These are phyloP conservation scores for Auricularia auricula-judae DNA, from an alignment of 768 basidiomycete genomes.

Conservation along the genomic window DNA sequence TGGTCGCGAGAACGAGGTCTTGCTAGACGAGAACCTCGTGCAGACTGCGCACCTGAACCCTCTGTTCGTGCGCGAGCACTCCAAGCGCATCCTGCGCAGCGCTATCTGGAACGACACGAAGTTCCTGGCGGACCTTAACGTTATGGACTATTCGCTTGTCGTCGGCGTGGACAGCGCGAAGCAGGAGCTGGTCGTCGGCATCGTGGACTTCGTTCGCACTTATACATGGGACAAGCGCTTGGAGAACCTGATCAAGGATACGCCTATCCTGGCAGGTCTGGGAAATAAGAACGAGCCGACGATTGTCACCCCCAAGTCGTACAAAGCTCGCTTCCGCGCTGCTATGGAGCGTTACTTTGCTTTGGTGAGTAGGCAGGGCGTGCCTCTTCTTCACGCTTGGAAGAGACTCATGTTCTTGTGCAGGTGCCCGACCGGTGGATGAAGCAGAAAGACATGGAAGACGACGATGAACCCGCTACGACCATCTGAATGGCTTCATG, in stretches of 20 bases:
- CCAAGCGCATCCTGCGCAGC: constrained; percentile 82
- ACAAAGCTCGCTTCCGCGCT: constrained; percentile 74
- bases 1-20: constrained; percentile 82
- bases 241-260: constrained; percentile 97
- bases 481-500: no score
- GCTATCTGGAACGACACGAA: constrained; percentile 93
- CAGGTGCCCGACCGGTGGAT: constrained; percentile 87
- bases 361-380: constrained; percentile 36
- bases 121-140: constrained; percentile 87
- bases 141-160: constrained; percentile 96
- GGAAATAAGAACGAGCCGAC: constrained; percentile 84
- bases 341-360: constrained; percentile 90
- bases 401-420: constrained; percentile 4
- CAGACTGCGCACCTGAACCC: constrained; percentile 78
- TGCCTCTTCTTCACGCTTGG: background rate
- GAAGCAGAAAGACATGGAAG: constrained; percentile 38
- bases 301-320: constrained; percentile 92
- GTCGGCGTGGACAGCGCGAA: constrained; percentile 87
- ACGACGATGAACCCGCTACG: background rate
- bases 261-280: constrained; percentile 71
- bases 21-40: constrained; percentile 93
- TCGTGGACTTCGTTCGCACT: constrained; percentile 92
- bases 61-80: constrained; percentile 93
- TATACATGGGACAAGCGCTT: constrained; percentile 99
- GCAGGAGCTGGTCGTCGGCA: constrained; percentile 90